phyloP scores from a whole-genome alignment of 768 basidiomycete genomes.

The Mycena filopes region DNA sequence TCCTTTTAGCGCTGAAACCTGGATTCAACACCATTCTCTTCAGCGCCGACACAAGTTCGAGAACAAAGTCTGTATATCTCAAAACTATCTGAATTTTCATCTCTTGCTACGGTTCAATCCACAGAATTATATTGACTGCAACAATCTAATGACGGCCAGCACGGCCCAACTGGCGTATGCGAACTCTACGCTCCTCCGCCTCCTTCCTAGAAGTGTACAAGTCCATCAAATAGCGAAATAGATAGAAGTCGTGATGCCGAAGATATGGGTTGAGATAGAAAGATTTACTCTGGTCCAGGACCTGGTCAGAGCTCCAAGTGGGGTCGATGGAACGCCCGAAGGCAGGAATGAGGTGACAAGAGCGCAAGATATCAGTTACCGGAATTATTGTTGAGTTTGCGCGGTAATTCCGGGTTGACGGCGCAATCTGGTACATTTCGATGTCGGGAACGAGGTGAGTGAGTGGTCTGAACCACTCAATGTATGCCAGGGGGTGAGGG shows the following conservation, averaged over 20 bases:
- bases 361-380: neutral
- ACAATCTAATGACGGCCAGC: too few species aligned
- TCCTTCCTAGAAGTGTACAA: neutral
- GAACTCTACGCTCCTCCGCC: too few species aligned
- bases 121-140: too few species aligned
- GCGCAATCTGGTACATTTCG: neutral
- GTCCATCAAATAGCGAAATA: neutral
- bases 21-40: too few species aligned
- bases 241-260: neutral
- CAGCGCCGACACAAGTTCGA: too few species aligned
- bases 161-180: too few species aligned
- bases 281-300: neutral
- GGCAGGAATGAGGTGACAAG: neutral
- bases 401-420: neutral
- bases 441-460: neutral
- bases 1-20: too few species aligned
- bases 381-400: neutral
- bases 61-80: too few species aligned
- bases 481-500: neutral
- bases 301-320: neutral
- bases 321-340: neutral
- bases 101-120: too few species aligned
- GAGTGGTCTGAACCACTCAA: neutral
- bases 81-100: too few species aligned
- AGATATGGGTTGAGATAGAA: slow-evolving; percentile 1